Evolutionary conservation across 2,329 filamentous ascomycete genomes (phyloP), one percentile per base, ranked within the genome.

Genomic region (Sporothrix brunneoviolacea): DNA sequence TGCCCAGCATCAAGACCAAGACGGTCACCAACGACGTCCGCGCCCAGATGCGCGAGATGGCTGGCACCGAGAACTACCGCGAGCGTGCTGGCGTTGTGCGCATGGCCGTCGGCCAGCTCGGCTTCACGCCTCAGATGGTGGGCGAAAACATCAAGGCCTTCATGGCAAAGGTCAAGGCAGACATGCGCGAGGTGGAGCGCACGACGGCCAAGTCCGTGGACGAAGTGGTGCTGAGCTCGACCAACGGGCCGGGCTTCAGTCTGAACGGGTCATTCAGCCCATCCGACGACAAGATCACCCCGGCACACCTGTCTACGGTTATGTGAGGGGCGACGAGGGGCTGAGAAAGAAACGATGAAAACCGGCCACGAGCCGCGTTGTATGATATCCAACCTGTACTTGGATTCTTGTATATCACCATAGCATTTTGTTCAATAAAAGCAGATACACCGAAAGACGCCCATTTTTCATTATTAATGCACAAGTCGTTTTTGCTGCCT

Each of bases 41-140:
- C 48, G 68, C 74, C n/a, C 77, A 83, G 30, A 86, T 98, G 61
- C 80, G 79, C 61, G 88, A 91, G 58, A 82, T 95, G 68, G 82
- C 89, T 13, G 90, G 91, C 55, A 88, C 84, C 48, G 87, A 84
- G 48, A 83, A 91, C 59, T 98, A 95, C 71, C 82, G 89, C 64
- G 93, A 98, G 72, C 79, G 85, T 58, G 69, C 83, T 58, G 93
- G 90, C 15, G 88, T 93, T 27, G 80, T 98, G 50, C 78, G 91
- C 53, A 80, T 97, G 75, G 84, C 90, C n/a, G 80, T 98, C 55
- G 93, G 91, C 5, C 90, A 96, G 70, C 69, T 98, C 63, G 86
- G 81, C 1, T 95, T 95, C 70, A 88, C 88, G 7, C 90, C 93
- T 3, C 83, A 93, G 61, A 82, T 93, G 76, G 70, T 98, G 70